phyloP scores from a whole-genome alignment of 768 basidiomycete genomes.

The Rhizopogon roseolus region DNA sequence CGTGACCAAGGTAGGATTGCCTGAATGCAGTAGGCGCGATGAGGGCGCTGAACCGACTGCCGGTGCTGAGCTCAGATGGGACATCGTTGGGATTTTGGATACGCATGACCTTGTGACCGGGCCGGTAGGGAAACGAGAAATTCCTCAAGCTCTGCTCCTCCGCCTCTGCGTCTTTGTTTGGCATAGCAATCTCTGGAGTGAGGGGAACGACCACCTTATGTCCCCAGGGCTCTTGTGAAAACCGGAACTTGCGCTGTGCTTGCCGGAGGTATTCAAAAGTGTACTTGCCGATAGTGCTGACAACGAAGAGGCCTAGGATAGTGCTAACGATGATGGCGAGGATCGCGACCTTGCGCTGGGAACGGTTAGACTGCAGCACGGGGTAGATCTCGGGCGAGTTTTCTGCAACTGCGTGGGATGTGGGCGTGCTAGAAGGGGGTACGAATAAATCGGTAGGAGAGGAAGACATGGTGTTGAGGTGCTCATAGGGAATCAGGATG shows the following conservation, averaged over 20 bases:
- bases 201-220: not conserved
- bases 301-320: slow-evolving; percentile 11
- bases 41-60: slow-evolving; percentile 1
- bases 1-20: not conserved
- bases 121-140: not conserved
- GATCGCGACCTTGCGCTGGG: slow-evolving; percentile 3
- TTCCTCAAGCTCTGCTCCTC: not conserved
- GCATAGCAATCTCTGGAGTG: not conserved
- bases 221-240: slow-evolving; percentile 4
- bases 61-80: not conserved
- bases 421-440: not conserved
- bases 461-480: not conserved
- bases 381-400: slow-evolving; percentile 8
- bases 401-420: not conserved
- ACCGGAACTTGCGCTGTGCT: not conserved
- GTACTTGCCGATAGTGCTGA: not conserved
- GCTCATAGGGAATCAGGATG: slow-evolving; percentile 11
- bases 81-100: not conserved
- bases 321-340: slow-evolving; percentile 12
- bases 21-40: not conserved
- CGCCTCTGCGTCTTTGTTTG: not conserved
- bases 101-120: not conserved
- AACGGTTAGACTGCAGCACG: not conserved
- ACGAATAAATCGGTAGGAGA: not conserved
- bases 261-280: not conserved